phyloP scores from a whole-genome alignment of 2,329 filamentous ascomycete species.

The Graphiopsis chlorocephala region DNA sequence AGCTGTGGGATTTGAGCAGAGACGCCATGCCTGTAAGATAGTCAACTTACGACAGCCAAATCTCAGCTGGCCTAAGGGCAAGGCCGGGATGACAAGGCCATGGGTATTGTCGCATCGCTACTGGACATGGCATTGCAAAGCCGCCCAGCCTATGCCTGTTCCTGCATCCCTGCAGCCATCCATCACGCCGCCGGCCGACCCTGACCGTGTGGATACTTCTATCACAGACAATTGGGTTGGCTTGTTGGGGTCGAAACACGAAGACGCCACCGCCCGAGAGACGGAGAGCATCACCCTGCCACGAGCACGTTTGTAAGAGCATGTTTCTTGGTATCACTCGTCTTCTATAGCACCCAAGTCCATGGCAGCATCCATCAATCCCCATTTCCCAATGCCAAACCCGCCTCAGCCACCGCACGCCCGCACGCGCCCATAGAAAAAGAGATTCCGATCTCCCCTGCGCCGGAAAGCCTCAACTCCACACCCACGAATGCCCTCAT shows the following conservation, averaged over 20 bases:
- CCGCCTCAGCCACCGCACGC: conserved; percentile 1
- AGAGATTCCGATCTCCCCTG: conserved; percentile 12
- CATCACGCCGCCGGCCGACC: conserved; percentile 1
- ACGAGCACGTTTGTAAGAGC: not conserved
- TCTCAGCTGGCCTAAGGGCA: not conserved
- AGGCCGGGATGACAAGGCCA: not conserved
- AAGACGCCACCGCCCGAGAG: not conserved
- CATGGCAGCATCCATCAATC: not conserved
- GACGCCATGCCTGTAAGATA: not conserved
- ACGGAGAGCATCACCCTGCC: not conserved
- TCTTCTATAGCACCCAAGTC: not conserved
- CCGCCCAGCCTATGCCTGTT: conserved; percentile 1
- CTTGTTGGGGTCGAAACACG: conserved; percentile 1
- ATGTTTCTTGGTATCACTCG: not conserved
- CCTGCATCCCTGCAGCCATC: conserved; percentile 11
- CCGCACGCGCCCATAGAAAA: not conserved
- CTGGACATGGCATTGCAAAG: not conserved
- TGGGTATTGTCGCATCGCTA: not conserved
- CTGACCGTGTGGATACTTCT: not conserved
- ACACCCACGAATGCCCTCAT: not conserved
- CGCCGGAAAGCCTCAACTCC: not conserved
- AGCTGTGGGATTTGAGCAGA: not conserved
- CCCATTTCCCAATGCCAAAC: not conserved
- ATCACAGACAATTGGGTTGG: not conserved
- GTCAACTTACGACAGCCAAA: not conserved